Evolutionary conservation across 257 asterid species (phyloP), one percentile per base, ranked within the genome.

Genomic region (Linderniella brevidens): DNA sequence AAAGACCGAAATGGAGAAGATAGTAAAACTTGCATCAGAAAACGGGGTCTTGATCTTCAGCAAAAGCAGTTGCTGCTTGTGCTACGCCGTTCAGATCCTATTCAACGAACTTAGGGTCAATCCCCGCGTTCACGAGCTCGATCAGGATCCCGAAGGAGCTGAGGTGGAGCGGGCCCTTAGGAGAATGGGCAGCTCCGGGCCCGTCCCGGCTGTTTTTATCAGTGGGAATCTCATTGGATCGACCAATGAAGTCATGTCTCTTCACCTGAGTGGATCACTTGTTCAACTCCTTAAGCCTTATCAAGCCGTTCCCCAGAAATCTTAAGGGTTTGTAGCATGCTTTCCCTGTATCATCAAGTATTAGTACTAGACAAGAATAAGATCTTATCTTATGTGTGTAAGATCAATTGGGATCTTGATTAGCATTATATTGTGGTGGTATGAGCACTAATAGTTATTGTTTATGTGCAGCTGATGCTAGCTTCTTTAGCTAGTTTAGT

Each of bases 241-340:
- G 35, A 81, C 92, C 61, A 75, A 75, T 37, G 90, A 81, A 74
- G 83, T 81, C 19, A 81, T 81, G 93, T 78, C 93, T 1, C 90
- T 72, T 56, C 93, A 78, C 68, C 70, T 81, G 36, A 75, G 85
- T 52, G 92, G 93, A 37, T 59, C 78, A 3, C 79, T 81, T 50
- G 37, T 62, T 20, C 73, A 67, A 10, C 57, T 66, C n/a, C 68
- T 81, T 58, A 53, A 63, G 56, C 80, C 80, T 0, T 66, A 65
- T 13, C 73, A 54, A 25, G 32, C 32, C 3, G 32, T 25, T 25
- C 32, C 32, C 6, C 32, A 25, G 32, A 25, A 25, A 25, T 25
- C 32, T 25, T 25, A 25, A 25, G 32, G 32, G 32, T 6, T 25
- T 25, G n/a, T n/a, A n/a, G n/a, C n/a, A n/a, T n/a, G n/a, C n/a